Conservation (phyloP, 805 yeast genomes). For the Ogataea haglerorum region DNA sequence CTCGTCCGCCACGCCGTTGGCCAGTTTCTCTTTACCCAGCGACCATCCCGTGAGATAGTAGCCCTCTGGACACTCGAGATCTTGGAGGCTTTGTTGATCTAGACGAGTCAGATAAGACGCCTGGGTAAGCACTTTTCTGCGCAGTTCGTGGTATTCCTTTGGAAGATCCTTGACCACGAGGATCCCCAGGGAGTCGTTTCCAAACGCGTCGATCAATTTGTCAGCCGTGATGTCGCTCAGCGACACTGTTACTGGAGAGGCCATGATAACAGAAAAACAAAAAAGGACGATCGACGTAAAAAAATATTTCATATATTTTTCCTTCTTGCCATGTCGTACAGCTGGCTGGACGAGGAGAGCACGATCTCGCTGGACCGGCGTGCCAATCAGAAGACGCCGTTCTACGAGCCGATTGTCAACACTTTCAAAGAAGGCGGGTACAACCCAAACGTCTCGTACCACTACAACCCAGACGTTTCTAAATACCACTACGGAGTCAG, state of each 20-base stretch:
- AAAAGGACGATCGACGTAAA: constrained; percentile 5
- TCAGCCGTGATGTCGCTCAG: constrained; percentile 4
- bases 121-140: constrained; percentile 41
- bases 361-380: constrained; percentile 26
- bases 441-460: constrained; percentile 74
- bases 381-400: constrained; percentile 38
- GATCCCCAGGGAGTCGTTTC: constrained; percentile 53
- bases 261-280: neutral
- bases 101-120: constrained; percentile 43
- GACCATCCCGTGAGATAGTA: constrained; percentile 62
- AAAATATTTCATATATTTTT: constrained; percentile 1
- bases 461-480: constrained; percentile 76
- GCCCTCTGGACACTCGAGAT: constrained; percentile 47
- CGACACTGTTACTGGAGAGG: constrained; percentile 13
- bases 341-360: constrained; percentile 28
- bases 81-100: constrained; percentile 32
- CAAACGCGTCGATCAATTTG: constrained; percentile 45
- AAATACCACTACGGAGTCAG: constrained; percentile 86
- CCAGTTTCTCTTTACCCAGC: constrained; percentile 50
- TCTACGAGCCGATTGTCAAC: constrained; percentile 42
- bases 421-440: constrained; percentile 37
- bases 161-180: constrained; percentile 46
- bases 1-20: constrained; percentile 43
- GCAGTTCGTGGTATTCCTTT: constrained; percentile 33
- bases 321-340: constrained; percentile 17